Evolutionary conservation across 1,284 basidiomycete genomes (phyloP), one percentile per base, ranked within the genome.

Genomic region (Puccinia novopanici): DNA sequence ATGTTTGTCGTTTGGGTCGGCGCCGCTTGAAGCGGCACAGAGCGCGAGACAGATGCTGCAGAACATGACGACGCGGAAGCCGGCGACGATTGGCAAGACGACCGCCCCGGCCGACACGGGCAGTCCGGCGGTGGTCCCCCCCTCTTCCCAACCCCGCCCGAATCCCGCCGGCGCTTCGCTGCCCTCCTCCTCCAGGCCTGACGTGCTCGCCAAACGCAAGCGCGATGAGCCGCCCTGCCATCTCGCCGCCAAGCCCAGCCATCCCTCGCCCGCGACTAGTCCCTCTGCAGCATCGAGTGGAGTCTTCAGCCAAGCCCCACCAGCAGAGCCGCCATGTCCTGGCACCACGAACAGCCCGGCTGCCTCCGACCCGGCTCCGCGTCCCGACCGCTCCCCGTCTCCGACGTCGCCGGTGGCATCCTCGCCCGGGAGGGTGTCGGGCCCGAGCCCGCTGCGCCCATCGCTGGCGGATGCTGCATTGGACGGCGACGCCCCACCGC

Each of bases 1-100:
- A 71, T 40, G 1, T 71, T 48, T 37, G 3, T 52, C 52, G 2
- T 22, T 37, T 24, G 30, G 22, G 40, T 19, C 45, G 30, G 40
- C 68, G 3, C 22, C 34, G 8, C 27, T 52, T 71, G 68, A 52
- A 52, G 34, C 48, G 24, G 52, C 68, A 2, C 48, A 27, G 54
- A 71, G 24, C 68, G 68, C 68, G 0, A 52, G 68, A 17, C 48
- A 71, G 22, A 55, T 55, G 27, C 54, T 71, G 52, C 68, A 71
- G 22, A 54, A 71, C 52, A 71, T 71, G 63, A 67, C 42, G 1
- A 71, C 27, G 17, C 68, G 68, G n/a, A 71, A 54, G 52, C 52
- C 52, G 24, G 30, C 22, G 52, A 27, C 3, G 27, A 54, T 5
- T 30, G 8, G 15, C 50, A 52, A 52, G 52, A 22, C 68, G 34